phyloP scores from a whole-genome alignment of 2,329 filamentous ascomycete genomes.

The Penicillium janthinellum region DNA sequence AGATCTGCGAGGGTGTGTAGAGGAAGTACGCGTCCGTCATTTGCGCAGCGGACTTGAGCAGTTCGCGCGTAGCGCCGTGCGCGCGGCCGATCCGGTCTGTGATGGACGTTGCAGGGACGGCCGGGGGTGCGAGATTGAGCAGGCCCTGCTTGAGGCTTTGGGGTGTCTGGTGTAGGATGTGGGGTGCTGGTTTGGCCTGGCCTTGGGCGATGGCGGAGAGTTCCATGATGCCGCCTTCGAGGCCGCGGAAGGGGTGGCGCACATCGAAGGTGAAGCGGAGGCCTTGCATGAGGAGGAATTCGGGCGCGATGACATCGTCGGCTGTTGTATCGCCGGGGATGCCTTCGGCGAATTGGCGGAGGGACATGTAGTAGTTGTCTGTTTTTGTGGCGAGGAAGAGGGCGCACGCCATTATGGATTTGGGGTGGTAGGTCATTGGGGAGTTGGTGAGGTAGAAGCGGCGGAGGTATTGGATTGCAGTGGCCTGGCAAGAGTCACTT shows the following conservation, averaged over 20 bases:
- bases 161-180: slow-evolving; percentile 33
- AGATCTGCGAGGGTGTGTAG: slow-evolving; percentile 91
- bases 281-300: slow-evolving; percentile 90
- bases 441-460: slow-evolving; percentile 96
- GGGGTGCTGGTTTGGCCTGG: slow-evolving; percentile 48
- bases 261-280: slow-evolving; percentile 93
- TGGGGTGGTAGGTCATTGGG: slow-evolving; percentile 92
- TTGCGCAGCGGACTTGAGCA: slow-evolving; percentile 76
- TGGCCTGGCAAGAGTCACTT: slow-evolving; percentile 54
- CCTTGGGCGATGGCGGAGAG: slow-evolving; percentile 68
- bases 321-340: slow-evolving; percentile 71
- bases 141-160: slow-evolving; percentile 35
- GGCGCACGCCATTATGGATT: slow-evolving; percentile 83
- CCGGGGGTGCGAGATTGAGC: slow-evolving; percentile 33
- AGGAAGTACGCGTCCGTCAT: slow-evolving; percentile 97
- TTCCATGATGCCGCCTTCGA: slow-evolving; percentile 86
- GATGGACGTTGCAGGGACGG: slow-evolving; percentile 33
- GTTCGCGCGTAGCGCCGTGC: slow-evolving; percentile 70
- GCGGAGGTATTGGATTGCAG: slow-evolving; percentile 84
- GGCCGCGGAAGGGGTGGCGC: slow-evolving; percentile 81
- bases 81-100: slow-evolving; percentile 60
- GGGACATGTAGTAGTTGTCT: slow-evolving; percentile 75
- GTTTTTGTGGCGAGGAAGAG: slow-evolving; percentile 94
- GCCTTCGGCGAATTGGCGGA: slow-evolving; percentile 67
- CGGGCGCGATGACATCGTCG: slow-evolving; percentile 84